Conservation (phyloP, 2,329 filamentous ascomycete genomes). For the Fusarium ramigenum region DNA sequence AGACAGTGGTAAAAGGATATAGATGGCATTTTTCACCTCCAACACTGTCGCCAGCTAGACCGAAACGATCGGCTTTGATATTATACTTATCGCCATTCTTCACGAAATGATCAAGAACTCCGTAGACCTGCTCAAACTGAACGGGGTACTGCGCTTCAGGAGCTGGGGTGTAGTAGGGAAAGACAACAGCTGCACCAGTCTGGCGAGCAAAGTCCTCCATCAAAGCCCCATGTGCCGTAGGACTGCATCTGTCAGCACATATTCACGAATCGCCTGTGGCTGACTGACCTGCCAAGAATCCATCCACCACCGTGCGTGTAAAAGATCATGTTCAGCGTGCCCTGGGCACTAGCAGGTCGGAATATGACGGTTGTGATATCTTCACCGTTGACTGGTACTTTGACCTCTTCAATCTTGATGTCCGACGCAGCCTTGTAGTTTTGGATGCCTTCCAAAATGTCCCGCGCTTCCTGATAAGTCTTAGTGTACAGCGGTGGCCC, state of each 20-base stretch:
- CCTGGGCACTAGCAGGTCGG: neutral
- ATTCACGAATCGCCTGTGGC: accelerated
- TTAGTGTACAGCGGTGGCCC: constrained; percentile 22
- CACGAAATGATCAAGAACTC: constrained; percentile 7
- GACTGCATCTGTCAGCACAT: neutral
- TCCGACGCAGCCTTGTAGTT: constrained; percentile 4
- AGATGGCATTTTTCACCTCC: neutral
- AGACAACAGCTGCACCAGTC: constrained; percentile 18
- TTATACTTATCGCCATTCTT: constrained; percentile 5
- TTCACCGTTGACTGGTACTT: constrained; percentile 2
- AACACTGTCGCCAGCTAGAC: constrained; percentile 24
- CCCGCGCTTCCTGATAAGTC: constrained; percentile 17
- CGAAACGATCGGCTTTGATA: neutral
- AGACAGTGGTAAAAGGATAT: accelerated
- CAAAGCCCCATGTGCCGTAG: constrained; percentile 3
- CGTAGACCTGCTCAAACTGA: constrained; percentile 21
- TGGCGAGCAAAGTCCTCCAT: constrained; percentile 26
- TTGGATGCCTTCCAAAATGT: constrained; percentile 19
- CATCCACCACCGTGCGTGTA: constrained; percentile 27
- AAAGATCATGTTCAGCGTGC: constrained; percentile 23
- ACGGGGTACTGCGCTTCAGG: constrained; percentile 24
- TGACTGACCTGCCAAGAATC: constrained; percentile 18
- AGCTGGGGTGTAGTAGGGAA: constrained; percentile 25
- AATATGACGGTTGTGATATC: constrained; percentile 4
- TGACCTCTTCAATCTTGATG: neutral